A percentile compares a stretch with the other conserved stretches of the same genome.
Conservation (phyloP, 495 filamentous ascomycete genomes). For the Tuber melanosporum region DNA sequence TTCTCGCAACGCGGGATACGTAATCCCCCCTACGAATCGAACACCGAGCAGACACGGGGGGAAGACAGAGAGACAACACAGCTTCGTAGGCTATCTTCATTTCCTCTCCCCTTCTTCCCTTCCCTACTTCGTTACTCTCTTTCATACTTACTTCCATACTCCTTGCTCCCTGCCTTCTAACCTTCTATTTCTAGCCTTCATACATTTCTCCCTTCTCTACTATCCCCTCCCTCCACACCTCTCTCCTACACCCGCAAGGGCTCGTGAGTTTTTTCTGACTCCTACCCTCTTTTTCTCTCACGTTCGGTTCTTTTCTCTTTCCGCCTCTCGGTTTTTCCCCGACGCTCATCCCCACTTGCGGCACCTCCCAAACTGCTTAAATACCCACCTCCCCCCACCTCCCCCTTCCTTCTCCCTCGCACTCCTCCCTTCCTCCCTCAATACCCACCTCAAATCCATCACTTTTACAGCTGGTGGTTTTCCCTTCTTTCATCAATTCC, state of each 20-base stretch:
- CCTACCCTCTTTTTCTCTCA: not conserved
- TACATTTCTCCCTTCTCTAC: not conserved
- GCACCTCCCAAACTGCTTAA: too few relatives aligned
- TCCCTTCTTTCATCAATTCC: not conserved
- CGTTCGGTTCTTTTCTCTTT: not conserved
- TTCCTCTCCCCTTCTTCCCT: not conserved
- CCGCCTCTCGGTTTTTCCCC: too few relatives aligned
- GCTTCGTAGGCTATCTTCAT: not conserved
- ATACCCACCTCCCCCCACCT: too few relatives aligned
- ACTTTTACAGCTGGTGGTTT: constrained; percentile 11
- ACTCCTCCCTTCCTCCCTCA: too few relatives aligned
- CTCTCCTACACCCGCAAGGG: not conserved
- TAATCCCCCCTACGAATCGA: not conserved
- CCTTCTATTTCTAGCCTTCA: not conserved
- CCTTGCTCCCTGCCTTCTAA: not conserved
- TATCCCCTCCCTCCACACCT: not conserved
- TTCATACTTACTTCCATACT: not conserved
- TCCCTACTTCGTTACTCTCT: not conserved
- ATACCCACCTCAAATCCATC: not conserved
- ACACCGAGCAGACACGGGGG: not conserved
- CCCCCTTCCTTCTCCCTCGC: too few relatives aligned
- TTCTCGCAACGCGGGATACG: not conserved
- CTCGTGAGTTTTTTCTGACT: not conserved
- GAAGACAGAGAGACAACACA: not conserved
- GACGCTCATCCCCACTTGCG: too few relatives aligned